Conservation (phyloP, 2,329 filamentous ascomycete genomes). For the Aspergillus clavatus region DNA sequence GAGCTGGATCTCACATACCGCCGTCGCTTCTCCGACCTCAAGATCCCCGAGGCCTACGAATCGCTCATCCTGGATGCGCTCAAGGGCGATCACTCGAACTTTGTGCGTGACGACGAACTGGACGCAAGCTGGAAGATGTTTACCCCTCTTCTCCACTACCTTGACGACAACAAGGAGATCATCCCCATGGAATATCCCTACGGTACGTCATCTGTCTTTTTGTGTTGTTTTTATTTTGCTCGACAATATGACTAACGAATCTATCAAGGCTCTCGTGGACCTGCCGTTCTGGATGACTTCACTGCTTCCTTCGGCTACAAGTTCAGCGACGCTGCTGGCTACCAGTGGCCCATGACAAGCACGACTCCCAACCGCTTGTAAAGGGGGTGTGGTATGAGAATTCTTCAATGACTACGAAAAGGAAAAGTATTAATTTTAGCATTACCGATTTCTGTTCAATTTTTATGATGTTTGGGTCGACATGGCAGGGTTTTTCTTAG, state of each 20-base stretch:
- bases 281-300: slow-evolving; percentile 95
- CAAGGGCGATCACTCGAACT: slow-evolving; percentile 99
- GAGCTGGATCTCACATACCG: slow-evolving; percentile 98
- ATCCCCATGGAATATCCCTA: slow-evolving; percentile 99
- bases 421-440: slow-evolving; percentile 17
- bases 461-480: slow-evolving; percentile 2
- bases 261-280: slow-evolving; percentile 79
- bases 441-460: slow-evolving; percentile 13
- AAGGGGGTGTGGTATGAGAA: slow-evolving; percentile 24
- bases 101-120: slow-evolving; percentile 92
- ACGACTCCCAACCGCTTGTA: slow-evolving; percentile 77
- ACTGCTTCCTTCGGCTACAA: slow-evolving; percentile 98
- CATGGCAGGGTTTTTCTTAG: slow-evolving; percentile 3
- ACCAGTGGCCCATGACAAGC: slow-evolving; percentile 80
- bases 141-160: slow-evolving; percentile 92
- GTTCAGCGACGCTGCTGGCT: slow-evolving; percentile 93
- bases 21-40: slow-evolving; percentile 95
- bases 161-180: slow-evolving; percentile 99
- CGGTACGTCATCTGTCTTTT: slow-evolving; percentile 55
- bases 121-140: slow-evolving; percentile 99
- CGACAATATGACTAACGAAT: slow-evolving; percentile 4
- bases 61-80: slow-evolving; percentile 94
- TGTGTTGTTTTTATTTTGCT: not conserved
- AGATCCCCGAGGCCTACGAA: slow-evolving; percentile 99
- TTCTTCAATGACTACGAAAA: slow-evolving; percentile 8